Percentiles rank a stretch among this genome's conserved stretches.
phyloP scores from a whole-genome alignment of 345 rosid species.

The Aegle marmelos region DNA sequence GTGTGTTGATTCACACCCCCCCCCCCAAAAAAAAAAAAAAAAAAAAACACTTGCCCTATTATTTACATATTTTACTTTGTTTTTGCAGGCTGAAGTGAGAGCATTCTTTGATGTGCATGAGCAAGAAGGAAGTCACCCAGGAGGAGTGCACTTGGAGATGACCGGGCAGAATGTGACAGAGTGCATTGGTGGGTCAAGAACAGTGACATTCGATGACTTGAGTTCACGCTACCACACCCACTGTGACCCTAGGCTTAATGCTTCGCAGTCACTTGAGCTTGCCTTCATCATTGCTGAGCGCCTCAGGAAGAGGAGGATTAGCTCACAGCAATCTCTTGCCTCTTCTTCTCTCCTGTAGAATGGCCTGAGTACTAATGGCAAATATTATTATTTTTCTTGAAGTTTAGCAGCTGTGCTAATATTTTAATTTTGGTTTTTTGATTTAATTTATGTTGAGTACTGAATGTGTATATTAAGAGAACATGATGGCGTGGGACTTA shows the following conservation, averaged over 20 bases:
- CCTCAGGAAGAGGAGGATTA: constrained; percentile 63
- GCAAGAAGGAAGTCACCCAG: constrained; percentile 76
- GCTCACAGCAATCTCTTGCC: constrained; percentile 37
- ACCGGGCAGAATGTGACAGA: constrained; percentile 74
- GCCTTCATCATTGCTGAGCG: constrained; percentile 71
- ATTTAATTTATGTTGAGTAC: constrained; percentile 21
- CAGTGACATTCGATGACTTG: constrained; percentile 71
- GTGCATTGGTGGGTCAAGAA: constrained; percentile 69
- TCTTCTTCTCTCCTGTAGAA: constrained; percentile 22
- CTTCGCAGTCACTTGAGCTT: constrained; percentile 70
- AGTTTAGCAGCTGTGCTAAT: constrained; percentile 10
- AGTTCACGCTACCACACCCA: constrained; percentile 64
- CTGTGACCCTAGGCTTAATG: constrained; percentile 67
- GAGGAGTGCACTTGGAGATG: constrained; percentile 69
- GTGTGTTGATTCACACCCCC: background rate
- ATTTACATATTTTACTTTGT: background rate
- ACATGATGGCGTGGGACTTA: constrained; percentile 8
- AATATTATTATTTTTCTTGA: background rate
- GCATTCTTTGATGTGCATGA: constrained; percentile 75
- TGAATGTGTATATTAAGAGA: constrained; percentile 22
- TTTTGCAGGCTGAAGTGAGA: constrained; percentile 56
- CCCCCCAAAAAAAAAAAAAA: too few relatives aligned
- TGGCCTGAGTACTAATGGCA: background rate
- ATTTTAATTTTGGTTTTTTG: constrained; percentile 1
- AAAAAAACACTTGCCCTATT: background rate